Base-by-base conservation (phyloP, 2,329 filamentous ascomycete species). In the Apiospora rasikravindrae region DNA sequence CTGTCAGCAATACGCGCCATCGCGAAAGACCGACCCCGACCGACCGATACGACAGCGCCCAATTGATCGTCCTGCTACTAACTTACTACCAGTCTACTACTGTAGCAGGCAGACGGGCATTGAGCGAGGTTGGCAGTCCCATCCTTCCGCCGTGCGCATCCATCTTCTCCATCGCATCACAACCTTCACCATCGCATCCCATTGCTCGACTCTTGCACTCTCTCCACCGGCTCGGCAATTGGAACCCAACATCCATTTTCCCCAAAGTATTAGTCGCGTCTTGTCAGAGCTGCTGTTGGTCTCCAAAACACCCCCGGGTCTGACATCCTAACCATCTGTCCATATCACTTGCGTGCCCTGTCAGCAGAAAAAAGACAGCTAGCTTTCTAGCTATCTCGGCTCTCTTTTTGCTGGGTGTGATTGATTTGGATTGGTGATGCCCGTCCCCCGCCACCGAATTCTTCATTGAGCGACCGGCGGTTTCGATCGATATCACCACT, bases 381-480 rank as follows among this genome's bases (percentile, higher is more conserved):
- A 64, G 29, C 53, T 61, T 37, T 37, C 53, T 37, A 61, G 57
- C 57, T 64, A n/a, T 64, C 57, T 11, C n/a, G 33, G 19, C 33
- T 68, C 40, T 47, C 24, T 68, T 45, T 47, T 45, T 47, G 42
- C 42, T 47, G 42, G 16, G 24, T 22, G 42, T 37, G 45, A 26
- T 22, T 68, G 57, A 22, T n/a, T 64, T 64, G 57, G 29, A 40
- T n/a, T 70, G 69, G 47, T 70, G 69, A 70, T 70, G 69, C 49
- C 49, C 49, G 61, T 70, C n/a, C 49, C 69, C 69, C 69, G 69
- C 69, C 69, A 70, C 69, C 49, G 69, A 70, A 70, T 70, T 70
- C 57, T 64, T 33, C 33, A 64, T 61, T 49, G 37, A 51, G 24
- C 51, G 33, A 44, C 51, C 47, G 69, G 24, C 51, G 69, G 44